These are phyloP conservation scores for Boletus calvinii DNA, from an alignment of 1,284 basidiomycete species.

Conservation along the genomic window DNA sequence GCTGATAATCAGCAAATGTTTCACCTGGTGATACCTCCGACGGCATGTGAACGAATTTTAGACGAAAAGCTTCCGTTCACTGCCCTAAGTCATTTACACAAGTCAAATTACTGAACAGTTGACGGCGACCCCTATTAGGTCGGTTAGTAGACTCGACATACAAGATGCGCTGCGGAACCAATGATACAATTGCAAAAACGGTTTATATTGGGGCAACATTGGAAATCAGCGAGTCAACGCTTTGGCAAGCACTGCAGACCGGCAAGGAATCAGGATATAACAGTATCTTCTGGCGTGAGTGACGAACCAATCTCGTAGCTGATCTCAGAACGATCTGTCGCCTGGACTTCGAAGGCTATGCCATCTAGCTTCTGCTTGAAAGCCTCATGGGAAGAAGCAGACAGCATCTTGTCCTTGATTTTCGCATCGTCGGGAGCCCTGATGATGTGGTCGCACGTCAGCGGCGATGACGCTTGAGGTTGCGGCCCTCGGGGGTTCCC, in stretches of 20 bases:
- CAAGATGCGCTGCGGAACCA: not conserved
- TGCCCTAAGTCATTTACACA: not conserved
- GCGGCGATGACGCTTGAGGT: not conserved
- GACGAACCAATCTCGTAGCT: slow-evolving; percentile 74
- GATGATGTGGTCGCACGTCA: slow-evolving; percentile 6
- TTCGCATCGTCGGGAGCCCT: slow-evolving; percentile 90
- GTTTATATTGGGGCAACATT: not conserved
- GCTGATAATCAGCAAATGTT: slow-evolving; percentile 6
- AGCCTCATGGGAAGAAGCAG: slow-evolving; percentile 88
- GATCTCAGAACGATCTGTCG: slow-evolving; percentile 82
- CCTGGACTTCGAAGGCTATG: slow-evolving; percentile 82
- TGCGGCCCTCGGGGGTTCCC: not conserved
- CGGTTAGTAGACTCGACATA: not conserved
- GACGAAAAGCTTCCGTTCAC: slow-evolving; percentile 5
- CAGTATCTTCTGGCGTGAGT: not conserved
- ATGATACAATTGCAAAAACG: not conserved
- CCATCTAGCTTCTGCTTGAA: slow-evolving; percentile 74
- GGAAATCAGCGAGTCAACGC: slow-evolving; percentile 22
- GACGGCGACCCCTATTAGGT: not conserved
- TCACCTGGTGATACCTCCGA: slow-evolving; percentile 2
- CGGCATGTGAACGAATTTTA: slow-evolving; percentile 3
- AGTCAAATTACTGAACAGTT: slow-evolving; percentile 5
- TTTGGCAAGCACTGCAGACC: slow-evolving; percentile 21
- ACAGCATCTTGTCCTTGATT: slow-evolving; percentile 95
- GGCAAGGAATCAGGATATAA: not conserved